phyloP scores from a whole-genome alignment of 2,329 filamentous ascomycete species.

The Karstenula rhodostoma region DNA sequence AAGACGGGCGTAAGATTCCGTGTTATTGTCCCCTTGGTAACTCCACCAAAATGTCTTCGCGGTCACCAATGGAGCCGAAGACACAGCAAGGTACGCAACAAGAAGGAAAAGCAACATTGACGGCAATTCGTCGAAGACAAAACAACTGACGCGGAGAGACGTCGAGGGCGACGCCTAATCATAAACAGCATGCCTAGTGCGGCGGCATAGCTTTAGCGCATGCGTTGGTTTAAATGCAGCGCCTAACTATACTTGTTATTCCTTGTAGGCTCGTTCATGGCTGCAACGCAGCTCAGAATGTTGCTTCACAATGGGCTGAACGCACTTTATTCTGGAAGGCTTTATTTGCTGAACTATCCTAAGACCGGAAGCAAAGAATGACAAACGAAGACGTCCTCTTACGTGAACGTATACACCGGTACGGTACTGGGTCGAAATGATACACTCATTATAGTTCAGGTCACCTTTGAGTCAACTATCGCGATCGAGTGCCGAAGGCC shows the following conservation, averaged over 20 bases:
- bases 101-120: not conserved
- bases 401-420: too few relatives aligned
- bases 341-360: not conserved
- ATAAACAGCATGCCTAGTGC: not conserved
- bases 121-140: not conserved
- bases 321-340: not conserved
- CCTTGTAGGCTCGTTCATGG: not conserved
- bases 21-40: conserved; percentile 10
- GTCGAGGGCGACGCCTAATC: not conserved
- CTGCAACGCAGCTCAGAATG: not conserved
- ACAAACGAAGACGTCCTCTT: not conserved
- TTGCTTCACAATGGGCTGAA: not conserved
- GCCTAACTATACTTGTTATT: not conserved
- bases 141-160: not conserved
- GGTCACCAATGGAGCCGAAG: conserved; percentile 1
- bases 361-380: not conserved
- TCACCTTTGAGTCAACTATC: too few relatives aligned
- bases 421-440: too few relatives aligned
- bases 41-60: conserved; percentile 22
- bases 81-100: not conserved
- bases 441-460: too few relatives aligned
- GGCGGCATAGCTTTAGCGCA: not conserved
- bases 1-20: conserved; percentile 17
- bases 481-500: not conserved
- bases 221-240: not conserved